Conservation (phyloP, 768 basidiomycete genomes). For the Termitomyces sp. region DNA sequence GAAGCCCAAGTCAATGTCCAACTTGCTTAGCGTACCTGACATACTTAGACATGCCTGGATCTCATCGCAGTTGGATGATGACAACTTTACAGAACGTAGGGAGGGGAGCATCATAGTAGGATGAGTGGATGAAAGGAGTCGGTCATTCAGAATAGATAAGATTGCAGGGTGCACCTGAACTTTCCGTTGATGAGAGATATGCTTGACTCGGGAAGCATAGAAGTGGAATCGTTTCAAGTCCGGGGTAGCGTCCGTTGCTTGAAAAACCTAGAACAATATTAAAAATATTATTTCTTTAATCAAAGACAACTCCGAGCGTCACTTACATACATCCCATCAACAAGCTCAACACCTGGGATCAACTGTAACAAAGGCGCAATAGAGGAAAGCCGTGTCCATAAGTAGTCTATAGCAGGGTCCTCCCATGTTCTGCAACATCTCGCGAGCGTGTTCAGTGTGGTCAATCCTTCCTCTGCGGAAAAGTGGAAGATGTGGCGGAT, state of each 20-base stretch:
- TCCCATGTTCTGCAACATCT: slow-evolving; percentile 41
- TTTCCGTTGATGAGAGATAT: slow-evolving; percentile 25
- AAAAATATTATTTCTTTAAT: not conserved
- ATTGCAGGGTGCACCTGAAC: slow-evolving; percentile 19
- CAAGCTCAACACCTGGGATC: slow-evolving; percentile 22
- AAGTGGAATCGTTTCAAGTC: slow-evolving; percentile 22
- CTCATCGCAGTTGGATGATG: slow-evolving; percentile 17
- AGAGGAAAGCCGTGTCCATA: slow-evolving; percentile 39
- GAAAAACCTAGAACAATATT: not conserved
- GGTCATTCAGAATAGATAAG: slow-evolving; percentile 14
- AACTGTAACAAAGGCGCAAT: slow-evolving; percentile 35
- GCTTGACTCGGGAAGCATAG: slow-evolving; percentile 31
- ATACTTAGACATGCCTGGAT: slow-evolving; percentile 26
- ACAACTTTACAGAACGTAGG: slow-evolving; percentile 24
- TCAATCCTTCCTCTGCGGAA: slow-evolving; percentile 20
- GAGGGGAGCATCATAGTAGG: slow-evolving; percentile 17
- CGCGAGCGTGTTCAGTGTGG: slow-evolving; percentile 29
- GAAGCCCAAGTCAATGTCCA: slow-evolving; percentile 38
- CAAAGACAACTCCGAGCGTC: not conserved
- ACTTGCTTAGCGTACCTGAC: slow-evolving; percentile 24
- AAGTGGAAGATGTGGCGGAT: slow-evolving; percentile 35
- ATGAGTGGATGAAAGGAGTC: not conserved
- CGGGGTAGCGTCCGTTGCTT: not conserved
- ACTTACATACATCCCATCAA: slow-evolving; percentile 30
- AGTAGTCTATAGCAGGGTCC: slow-evolving; percentile 39